Evolutionary conservation across 2,329 filamentous ascomycete genomes (phyloP), one percentile per base, ranked within the genome.

Genomic region (Teratosphaeria viscida): DNA sequence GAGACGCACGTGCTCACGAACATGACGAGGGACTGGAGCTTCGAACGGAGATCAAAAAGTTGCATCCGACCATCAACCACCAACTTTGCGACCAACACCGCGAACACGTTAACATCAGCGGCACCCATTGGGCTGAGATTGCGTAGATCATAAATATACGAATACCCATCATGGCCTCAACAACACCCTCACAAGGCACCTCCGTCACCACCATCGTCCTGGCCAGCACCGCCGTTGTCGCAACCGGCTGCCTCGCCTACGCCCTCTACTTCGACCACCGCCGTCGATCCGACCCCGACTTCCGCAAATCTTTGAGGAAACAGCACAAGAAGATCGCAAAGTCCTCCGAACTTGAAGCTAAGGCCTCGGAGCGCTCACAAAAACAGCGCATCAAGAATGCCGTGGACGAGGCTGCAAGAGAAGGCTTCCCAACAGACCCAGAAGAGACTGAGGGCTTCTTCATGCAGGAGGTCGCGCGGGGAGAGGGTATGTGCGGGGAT

Each of bases 361-460:
- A 87, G 71, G 81, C 82, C 61, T 81, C 84, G 65, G 81, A 81
- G 63, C 80, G 82, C 67, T 80, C 81, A 74, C 87, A 89, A 78
- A 85, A 86, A 72, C 82, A 89, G 74, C 79, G 81, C 68, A 89
- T 99, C 77, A 87, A 87, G 76, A 76, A 77, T 60, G 85, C 84
- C 57, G 88, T 97, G 55, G 85, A 90, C 68, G 83, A 88, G 68
- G 90, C 92, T 68, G 89, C 91, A 78, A 88, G 89, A 60, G 91
- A 95, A 75, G 94, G 92, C 60, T 96, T 95, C 82, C 94, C 94
- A 55, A 81, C 82, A 52, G 90, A 91, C 70, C 85, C 92, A 39
- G 92, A 97, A 74, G 91, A 96, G 79, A 91, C 90, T 74, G 94
- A 99, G 81, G 84, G 85, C 62, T 99, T 90, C 81, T 99, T 99